Base-by-base conservation (phyloP, 2,329 filamentous ascomycete species). In the Aspergillus puulaauensis region DNA sequence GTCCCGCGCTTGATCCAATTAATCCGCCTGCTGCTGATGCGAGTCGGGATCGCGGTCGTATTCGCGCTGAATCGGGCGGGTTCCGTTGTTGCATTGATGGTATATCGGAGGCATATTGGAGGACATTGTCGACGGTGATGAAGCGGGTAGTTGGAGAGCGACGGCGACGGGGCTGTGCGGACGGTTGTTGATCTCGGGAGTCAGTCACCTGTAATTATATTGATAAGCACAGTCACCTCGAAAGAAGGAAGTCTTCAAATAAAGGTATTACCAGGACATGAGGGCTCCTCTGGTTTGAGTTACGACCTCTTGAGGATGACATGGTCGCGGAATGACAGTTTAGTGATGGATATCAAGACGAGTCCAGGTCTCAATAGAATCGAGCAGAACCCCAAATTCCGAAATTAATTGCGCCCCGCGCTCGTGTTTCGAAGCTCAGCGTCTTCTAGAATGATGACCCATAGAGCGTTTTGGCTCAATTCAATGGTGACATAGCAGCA, bases 51-150 rank as follows among this genome's bases (percentile, higher is more conserved):
- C 68, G 66, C 6, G 65, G 67, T 6, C 73, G 71, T 15, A 66
- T 58, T 31, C 69, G 63, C 48, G 65, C 62, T 52, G 58, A 72
- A 70, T 80, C 69, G 31, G 80, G 78, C 1, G 90, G 89, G 0
- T 85, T 82, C 40, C 95, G 87, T 56, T 91, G 90, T 74, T 97
- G 93, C 68, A 92, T 93, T 0, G 95, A 98, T 1, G 95, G 95
- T 41, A 99, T 95, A 70, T 97, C 93, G 50, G 91, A 95, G 59
- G 92, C 89, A 78, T 96, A 91, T 73, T 96, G 92, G 5, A 99
- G 86, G 64, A 98, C 90, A 72, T 93, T 96, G 78, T 99, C 95
- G 74, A 99, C 93, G 15, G 83, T 86, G 71, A 98, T 91, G 74
- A 90, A 90, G 67, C 86, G 90, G 80, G 86, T 93, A 65, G 82